These are phyloP conservation scores for Colletotrichum gigasporum DNA, from an alignment of 2,329 filamentous ascomycete species.

Conservation along the genomic window DNA sequence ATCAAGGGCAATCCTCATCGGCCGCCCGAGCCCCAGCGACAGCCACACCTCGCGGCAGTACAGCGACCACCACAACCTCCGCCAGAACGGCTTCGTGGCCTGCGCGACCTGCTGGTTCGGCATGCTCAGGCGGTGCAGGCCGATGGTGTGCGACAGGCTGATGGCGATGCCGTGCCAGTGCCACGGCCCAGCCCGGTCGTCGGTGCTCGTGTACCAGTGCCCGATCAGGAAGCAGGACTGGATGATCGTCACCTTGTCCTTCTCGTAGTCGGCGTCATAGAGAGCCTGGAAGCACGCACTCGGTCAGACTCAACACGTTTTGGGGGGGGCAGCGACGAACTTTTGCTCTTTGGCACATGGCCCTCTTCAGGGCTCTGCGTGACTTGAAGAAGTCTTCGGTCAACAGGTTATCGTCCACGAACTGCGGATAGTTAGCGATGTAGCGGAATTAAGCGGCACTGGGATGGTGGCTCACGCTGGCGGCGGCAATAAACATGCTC, in stretches of 20 bases:
- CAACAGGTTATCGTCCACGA: slow-evolving; percentile 8
- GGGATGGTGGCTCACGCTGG: slow-evolving; percentile 38
- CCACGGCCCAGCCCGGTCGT: slow-evolving; percentile 53
- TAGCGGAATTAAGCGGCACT: background rate
- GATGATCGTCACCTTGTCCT: slow-evolving; percentile 49
- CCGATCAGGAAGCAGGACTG: slow-evolving; percentile 52
- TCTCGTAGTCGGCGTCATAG: slow-evolving; percentile 42
- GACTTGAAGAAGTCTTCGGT: slow-evolving; percentile 34
- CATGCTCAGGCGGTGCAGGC: slow-evolving; percentile 45
- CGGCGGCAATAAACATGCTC: slow-evolving; percentile 42
- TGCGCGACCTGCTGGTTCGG: background rate
- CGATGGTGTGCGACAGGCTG: slow-evolving; percentile 51
- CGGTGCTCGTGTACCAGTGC: slow-evolving; percentile 51
- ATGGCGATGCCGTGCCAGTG: slow-evolving; percentile 57
- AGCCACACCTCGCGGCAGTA: slow-evolving; percentile 22
- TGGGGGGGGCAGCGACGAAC: too few species aligned
- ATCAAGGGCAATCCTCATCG: slow-evolving; percentile 24
- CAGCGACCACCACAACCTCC: slow-evolving; percentile 24
- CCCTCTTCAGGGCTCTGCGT: slow-evolving; percentile 45
- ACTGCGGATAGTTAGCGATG: background rate
- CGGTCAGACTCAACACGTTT: too few species aligned
- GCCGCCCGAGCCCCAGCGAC: slow-evolving; percentile 20
- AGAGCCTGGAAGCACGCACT: background rate
- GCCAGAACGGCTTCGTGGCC: slow-evolving; percentile 20
- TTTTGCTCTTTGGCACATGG: slow-evolving; percentile 48